A percentile compares a stretch with the other conserved stretches of the same genome.
phyloP scores from a whole-genome alignment of 148 eudicot genomes.

The Salicornia ramosissima region DNA sequence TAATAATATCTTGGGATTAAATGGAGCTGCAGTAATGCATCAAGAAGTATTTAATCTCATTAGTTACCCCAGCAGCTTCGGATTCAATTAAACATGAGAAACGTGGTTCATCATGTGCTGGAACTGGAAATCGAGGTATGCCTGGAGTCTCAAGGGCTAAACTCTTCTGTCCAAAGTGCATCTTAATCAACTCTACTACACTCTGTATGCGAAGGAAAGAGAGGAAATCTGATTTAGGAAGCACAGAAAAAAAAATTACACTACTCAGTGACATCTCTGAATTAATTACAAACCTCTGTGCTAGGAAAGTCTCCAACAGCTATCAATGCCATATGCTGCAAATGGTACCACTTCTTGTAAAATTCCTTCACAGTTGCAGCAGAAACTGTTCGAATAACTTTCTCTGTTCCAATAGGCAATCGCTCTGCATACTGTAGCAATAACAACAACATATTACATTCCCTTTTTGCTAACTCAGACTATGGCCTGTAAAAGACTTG shows the following conservation, averaged over 20 bases:
- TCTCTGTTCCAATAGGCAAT: constrained; percentile 84
- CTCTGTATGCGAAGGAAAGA: constrained; percentile 32
- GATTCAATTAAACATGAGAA: constrained; percentile 69
- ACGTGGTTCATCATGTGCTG: constrained; percentile 65
- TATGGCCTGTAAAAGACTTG: neutral
- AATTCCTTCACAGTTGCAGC: constrained; percentile 65
- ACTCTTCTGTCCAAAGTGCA: constrained; percentile 49
- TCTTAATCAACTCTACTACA: constrained; percentile 66
- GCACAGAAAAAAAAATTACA: neutral
- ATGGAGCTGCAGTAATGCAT: neutral
- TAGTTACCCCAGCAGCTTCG: constrained; percentile 80
- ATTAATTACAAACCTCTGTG: constrained; percentile 46
- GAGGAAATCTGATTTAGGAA: constrained; percentile 6
- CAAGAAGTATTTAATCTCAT: neutral
- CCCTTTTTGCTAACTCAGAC: neutral
- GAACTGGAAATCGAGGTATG: constrained; percentile 52
- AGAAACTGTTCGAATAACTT: constrained; percentile 66
- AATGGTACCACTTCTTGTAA: constrained; percentile 73
- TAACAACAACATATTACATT: constrained; percentile 3
- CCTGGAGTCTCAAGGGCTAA: constrained; percentile 38
- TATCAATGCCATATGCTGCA: constrained; percentile 75
- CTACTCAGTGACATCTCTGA: constrained; percentile 10
- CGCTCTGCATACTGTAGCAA: constrained; percentile 81
- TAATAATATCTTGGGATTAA: neutral
- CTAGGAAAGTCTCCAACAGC: constrained; percentile 90